phyloP scores from a whole-genome alignment of 1,139 yeast species.

The Debaryomyces nepalensis region DNA sequence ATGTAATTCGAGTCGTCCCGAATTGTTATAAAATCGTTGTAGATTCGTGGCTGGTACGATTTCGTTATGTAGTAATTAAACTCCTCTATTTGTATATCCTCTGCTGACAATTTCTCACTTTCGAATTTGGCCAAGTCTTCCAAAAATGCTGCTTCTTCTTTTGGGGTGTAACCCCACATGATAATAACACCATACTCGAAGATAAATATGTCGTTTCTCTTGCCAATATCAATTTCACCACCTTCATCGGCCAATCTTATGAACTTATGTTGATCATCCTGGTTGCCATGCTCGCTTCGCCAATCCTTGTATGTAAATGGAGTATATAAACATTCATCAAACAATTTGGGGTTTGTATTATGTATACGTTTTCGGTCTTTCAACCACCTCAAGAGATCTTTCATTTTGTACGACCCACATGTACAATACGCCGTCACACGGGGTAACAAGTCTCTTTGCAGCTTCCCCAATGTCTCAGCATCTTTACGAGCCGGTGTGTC shows the following conservation, averaged over 20 bases:
- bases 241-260: slow-evolving; percentile 90
- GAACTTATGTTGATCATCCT: slow-evolving; percentile 42
- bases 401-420: slow-evolving; percentile 88
- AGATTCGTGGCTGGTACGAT: slow-evolving; percentile 92
- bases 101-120: slow-evolving; percentile 84
- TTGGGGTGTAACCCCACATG: slow-evolving; percentile 89
- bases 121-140: slow-evolving; percentile 87
- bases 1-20: slow-evolving; percentile 90
- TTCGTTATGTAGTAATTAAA: slow-evolving; percentile 92
- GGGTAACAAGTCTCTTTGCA: slow-evolving; percentile 81
- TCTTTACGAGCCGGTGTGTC: slow-evolving; percentile 93
- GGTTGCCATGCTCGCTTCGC: slow-evolving; percentile 53
- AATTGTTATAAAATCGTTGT: slow-evolving; percentile 90
- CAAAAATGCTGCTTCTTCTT: slow-evolving; percentile 83
- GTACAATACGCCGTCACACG: slow-evolving; percentile 96
- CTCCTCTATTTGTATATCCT: slow-evolving; percentile 92
- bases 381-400: slow-evolving; percentile 83
- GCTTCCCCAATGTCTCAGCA: slow-evolving; percentile 91
- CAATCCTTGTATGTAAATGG: slow-evolving; percentile 86
- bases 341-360: slow-evolving; percentile 81
- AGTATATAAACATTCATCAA: slow-evolving; percentile 92
- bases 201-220: slow-evolving; percentile 78
- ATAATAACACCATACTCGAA: slow-evolving; percentile 96
- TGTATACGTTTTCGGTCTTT: slow-evolving; percentile 75
- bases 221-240: slow-evolving; percentile 85